Conservation (phyloP, 208 protist species). For the Leishmania guyanensis region DNA sequence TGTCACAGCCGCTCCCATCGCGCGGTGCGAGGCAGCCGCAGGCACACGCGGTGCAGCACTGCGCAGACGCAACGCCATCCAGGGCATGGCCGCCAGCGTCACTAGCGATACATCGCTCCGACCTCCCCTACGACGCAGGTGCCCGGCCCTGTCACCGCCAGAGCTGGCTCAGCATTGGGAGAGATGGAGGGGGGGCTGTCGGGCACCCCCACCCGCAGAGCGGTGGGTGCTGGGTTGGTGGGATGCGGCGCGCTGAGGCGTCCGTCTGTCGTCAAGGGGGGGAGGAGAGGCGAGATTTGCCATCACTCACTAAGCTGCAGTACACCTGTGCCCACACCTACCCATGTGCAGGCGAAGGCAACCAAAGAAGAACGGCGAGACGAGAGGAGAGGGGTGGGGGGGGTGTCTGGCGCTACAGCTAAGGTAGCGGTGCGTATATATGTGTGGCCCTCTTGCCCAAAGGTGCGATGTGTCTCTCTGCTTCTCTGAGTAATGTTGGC, state of each 20-base stretch:
- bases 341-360: too few species aligned
- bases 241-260: not conserved
- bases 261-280: too few species aligned
- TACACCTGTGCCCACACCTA: too few species aligned
- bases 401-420: not conserved
- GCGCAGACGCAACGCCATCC: not conserved
- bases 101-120: too few species aligned
- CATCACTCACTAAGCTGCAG: too few species aligned
- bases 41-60: not conserved
- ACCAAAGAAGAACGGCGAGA: not conserved
- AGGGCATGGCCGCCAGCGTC: too few species aligned
- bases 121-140: too few species aligned
- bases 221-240: not conserved
- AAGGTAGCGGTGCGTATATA: not conserved
- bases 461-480: not conserved
- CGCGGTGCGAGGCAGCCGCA: not conserved
- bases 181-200: too few species aligned
- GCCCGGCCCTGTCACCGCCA: too few species aligned
- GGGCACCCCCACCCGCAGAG: not conserved
- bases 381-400: not conserved
- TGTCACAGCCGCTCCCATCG: too few species aligned
- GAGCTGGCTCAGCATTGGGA: too few species aligned
- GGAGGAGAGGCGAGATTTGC: too few species aligned
- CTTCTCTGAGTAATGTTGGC: not conserved
- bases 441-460: not conserved